Base-by-base conservation (phyloP, 306 rosid species). In the Vigna reflexopilosa region DNA sequence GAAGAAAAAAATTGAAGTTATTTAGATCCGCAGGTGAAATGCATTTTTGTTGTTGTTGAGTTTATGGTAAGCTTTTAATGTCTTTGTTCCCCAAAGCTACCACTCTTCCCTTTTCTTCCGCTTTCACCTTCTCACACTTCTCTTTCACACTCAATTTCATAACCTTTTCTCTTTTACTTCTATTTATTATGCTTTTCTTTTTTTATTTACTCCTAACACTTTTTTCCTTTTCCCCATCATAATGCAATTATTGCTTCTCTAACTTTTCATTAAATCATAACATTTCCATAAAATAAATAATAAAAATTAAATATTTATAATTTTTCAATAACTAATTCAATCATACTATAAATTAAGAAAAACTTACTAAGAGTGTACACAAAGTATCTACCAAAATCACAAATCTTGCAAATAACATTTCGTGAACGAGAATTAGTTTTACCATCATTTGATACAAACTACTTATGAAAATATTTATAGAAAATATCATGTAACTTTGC, bases 41-140 rank as follows among this genome's bases (percentile, higher is more conserved):
- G 79, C 62, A 72, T 48, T 14, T 75, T 55, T 73, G 24, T 65
- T 73, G 24, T 65, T 64, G 40, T 59, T 61, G 80, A 57, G 68
- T 67, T 81, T 67, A 47, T 24, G 75, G 81, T 17, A 55, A 58
- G 28, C 4, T 68, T 48, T 68, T 58, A 50, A 74, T 48, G 22
- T 8, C 11, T 0, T 20, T 73, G 86, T 83, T 58, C 48, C 83
- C 76, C 67, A 49, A 83, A 73, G 78, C 68, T 59, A 42, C 73
- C 19, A 73, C 68, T 59, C 19, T 10, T 55, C 65, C 83, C 86
- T 30, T 13, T 38, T 13, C 9, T 72, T 24, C 17, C 71, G 86
- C 69, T 77, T 72, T 63, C 58, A 19, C 12, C 47, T 42, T 42
- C 38, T 1, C 38, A 34, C 38, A 34, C 38, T 34, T 34, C 38